A percentile compares a stretch with the other conserved stretches of the same genome.
Evolutionary conservation across 306 rosid species (phyloP).

Genomic region (Cucurbita argyrosperma): DNA sequence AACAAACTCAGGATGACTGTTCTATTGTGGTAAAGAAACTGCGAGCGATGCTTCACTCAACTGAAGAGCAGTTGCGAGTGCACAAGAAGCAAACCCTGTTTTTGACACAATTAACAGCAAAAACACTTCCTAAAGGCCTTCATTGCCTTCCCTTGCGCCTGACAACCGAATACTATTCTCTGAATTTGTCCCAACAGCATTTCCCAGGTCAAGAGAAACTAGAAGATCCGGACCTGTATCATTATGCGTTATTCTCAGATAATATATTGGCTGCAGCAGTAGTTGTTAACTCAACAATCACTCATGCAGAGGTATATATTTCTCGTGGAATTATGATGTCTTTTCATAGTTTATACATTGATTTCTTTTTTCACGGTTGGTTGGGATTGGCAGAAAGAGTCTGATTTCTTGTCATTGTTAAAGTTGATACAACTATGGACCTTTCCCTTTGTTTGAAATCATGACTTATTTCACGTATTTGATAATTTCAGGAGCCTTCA

Average conservation of each 20-base stretch:
- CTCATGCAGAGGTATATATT: constrained; percentile 52
- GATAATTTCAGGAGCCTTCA: constrained; percentile 52
- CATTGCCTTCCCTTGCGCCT: constrained; percentile 98
- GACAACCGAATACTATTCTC: constrained; percentile 66
- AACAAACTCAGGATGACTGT: constrained; percentile 72
- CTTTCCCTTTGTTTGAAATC: constrained; percentile 11
- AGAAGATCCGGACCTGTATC: constrained; percentile 62
- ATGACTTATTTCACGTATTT: constrained; percentile 1
- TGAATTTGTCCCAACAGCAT: constrained; percentile 58
- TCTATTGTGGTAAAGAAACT: constrained; percentile 69
- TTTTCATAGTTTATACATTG: not conserved
- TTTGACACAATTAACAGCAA: constrained; percentile 87
- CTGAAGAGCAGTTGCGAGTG: constrained; percentile 79
- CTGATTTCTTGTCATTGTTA: not conserved
- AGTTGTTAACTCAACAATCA: constrained; percentile 75
- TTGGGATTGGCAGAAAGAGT: not conserved
- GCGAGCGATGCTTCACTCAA: constrained; percentile 84
- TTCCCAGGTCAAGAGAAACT: constrained; percentile 69
- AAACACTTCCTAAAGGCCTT: constrained; percentile 93
- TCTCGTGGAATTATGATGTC: not conserved
- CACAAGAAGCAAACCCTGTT: constrained; percentile 87
- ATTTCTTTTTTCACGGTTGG: not conserved
- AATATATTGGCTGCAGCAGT: constrained; percentile 83
- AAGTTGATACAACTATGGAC: not conserved
- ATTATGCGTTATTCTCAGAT: constrained; percentile 88